Percentiles rank a stretch among this genome's conserved stretches.
These are phyloP conservation scores for Diaporthe sp. DNA, from an alignment of 2,329 filamentous ascomycete genomes.

Conservation along the genomic window DNA sequence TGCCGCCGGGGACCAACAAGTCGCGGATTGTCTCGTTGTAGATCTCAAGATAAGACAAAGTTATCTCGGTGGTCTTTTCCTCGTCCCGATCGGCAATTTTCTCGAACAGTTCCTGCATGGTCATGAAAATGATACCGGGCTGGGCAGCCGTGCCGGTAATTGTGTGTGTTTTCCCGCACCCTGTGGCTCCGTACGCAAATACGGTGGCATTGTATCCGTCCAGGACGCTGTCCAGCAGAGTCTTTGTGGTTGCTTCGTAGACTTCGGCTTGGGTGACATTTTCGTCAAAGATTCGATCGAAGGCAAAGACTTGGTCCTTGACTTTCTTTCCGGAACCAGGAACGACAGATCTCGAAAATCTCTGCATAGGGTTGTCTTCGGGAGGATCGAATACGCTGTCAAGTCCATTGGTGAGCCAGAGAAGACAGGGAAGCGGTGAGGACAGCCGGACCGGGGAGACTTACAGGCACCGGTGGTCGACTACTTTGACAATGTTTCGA, in stretches of 20 bases:
- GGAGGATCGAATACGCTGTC: slow-evolving; percentile 94
- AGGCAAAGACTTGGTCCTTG: slow-evolving; percentile 97
- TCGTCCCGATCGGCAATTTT: slow-evolving; percentile 88
- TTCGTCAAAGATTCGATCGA: slow-evolving; percentile 97
- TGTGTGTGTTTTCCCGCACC: slow-evolving; percentile 98
- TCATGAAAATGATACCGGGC: slow-evolving; percentile 97
- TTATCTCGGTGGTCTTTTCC: slow-evolving; percentile 91
- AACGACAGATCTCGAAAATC: slow-evolving; percentile 86
- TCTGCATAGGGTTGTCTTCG: slow-evolving; percentile 92
- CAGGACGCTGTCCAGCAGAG: slow-evolving; percentile 92
- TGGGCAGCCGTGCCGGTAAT: slow-evolving; percentile 93
- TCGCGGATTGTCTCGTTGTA: slow-evolving; percentile 99
- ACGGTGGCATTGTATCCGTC: slow-evolving; percentile 99
- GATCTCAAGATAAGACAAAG: slow-evolving; percentile 96
- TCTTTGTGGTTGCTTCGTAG: slow-evolving; percentile 92
- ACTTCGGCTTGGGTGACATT: slow-evolving; percentile 93
- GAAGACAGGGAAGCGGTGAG: slow-evolving; percentile 25
- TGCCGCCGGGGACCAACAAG: slow-evolving; percentile 86
- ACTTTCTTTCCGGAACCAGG: slow-evolving; percentile 86
- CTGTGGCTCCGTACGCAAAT: slow-evolving; percentile 97
- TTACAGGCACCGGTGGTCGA: slow-evolving; percentile 96
- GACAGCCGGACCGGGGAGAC: slow-evolving; percentile 52
- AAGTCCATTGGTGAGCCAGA: slow-evolving; percentile 42
- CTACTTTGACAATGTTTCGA: slow-evolving; percentile 92
- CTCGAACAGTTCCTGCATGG: slow-evolving; percentile 99